phyloP scores from a whole-genome alignment of 164 flowering plant genomes.

The Tetrastigma voinierianum region DNA sequence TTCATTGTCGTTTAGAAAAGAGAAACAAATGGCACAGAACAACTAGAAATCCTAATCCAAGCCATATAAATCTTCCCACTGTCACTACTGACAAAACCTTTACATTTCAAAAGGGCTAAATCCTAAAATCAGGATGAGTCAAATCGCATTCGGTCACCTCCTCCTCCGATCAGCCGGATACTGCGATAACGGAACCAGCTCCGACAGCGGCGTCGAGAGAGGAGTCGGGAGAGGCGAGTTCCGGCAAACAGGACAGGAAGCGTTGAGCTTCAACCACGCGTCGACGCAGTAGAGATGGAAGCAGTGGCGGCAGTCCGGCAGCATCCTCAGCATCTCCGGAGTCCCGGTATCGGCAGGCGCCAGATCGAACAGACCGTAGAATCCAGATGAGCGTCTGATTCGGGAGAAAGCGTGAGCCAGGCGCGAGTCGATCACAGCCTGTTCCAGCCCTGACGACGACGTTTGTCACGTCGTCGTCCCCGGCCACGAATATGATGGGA shows the following conservation, averaged over 20 bases:
- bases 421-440: constrained; percentile 44
- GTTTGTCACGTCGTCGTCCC: constrained; percentile 30
- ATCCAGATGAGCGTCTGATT: constrained; percentile 4
- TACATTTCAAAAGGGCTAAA: too few relatives aligned
- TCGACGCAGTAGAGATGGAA: constrained; percentile 82
- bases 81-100: too few relatives aligned
- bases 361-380: constrained; percentile 74
- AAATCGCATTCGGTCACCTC: constrained; percentile 10
- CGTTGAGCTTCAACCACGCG: constrained; percentile 87
- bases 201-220: constrained; percentile 81
- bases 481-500: constrained; percentile 50
- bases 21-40: too few relatives aligned
- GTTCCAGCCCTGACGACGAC: constrained; percentile 37
- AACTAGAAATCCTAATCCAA: too few relatives aligned
- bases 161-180: constrained; percentile 47
- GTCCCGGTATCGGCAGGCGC: constrained; percentile 77
- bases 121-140: too few relatives aligned
- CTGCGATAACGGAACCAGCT: constrained; percentile 88
- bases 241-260: constrained; percentile 95
- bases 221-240: constrained; percentile 98
- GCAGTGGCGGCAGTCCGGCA: constrained; percentile 89
- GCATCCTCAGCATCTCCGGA: constrained; percentile 90
- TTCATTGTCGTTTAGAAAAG: too few relatives aligned
- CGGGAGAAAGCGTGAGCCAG: constrained; percentile 43
- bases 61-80: too few relatives aligned